Percentiles rank a stretch among this genome's conserved stretches.
Evolutionary conservation across 192 early-diverging fungal species (phyloP).

Genomic region (Tieghemiomyces parasiticus): DNA sequence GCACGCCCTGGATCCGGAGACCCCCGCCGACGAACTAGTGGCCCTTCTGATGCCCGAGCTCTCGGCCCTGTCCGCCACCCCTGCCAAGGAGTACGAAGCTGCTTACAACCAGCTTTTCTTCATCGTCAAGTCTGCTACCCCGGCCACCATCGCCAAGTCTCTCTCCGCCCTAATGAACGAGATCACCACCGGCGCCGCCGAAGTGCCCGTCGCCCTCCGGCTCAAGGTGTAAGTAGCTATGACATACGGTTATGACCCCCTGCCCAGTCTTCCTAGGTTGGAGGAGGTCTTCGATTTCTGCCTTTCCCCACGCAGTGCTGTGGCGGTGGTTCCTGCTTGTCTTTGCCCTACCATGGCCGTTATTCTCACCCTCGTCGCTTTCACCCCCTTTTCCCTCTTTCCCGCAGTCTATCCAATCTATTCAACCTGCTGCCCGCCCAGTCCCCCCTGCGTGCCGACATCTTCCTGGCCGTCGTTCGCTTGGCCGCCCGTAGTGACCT

Average conservation of each 20-base stretch:
- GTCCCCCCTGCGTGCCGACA: conserved; percentile 38
- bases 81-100: conserved; percentile 13
- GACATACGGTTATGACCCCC: too few species aligned
- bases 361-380: too few species aligned
- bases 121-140: conserved; percentile 2
- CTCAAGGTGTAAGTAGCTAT: conserved; percentile 24
- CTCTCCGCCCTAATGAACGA: conserved; percentile 12
- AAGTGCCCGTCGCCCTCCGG: conserved; percentile 18
- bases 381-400: too few species aligned
- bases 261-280: too few species aligned
- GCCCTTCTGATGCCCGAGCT: background rate
- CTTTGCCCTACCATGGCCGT: too few species aligned
- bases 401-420: conserved; percentile 63
- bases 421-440: conserved; percentile 60
- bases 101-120: conserved; percentile 30
- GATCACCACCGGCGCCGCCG: conserved; percentile 14
- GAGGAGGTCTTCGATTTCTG: too few species aligned
- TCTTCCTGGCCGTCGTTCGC: conserved; percentile 54
- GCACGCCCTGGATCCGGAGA: conserved; percentile 20
- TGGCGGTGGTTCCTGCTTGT: too few species aligned
- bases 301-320: too few species aligned
- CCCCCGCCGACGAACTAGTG: conserved; percentile 15
- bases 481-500: background rate
- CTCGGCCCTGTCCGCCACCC: background rate
- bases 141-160: conserved; percentile 2